phyloP scores from a whole-genome alignment of 2,329 filamentous ascomycete species.

The Claviceps spartinae region DNA sequence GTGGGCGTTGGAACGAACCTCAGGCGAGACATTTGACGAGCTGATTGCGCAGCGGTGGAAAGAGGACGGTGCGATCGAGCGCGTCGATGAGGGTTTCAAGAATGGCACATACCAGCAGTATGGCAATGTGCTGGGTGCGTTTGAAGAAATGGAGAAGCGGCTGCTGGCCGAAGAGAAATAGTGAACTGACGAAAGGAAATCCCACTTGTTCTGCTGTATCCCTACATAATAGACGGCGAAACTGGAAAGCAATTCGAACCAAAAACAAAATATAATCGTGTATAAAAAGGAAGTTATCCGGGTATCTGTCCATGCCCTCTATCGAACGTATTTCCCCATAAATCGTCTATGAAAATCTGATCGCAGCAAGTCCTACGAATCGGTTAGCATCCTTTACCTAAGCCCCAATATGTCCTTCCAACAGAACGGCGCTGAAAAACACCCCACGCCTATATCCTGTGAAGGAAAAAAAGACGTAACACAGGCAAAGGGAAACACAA shows the following conservation, averaged over 20 bases:
- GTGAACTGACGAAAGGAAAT: not conserved
- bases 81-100: constrained; percentile 70
- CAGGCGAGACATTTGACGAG: constrained; percentile 71
- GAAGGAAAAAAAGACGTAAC: not conserved
- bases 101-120: constrained; percentile 64
- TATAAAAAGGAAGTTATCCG: constrained; percentile 10
- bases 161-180: constrained; percentile 36
- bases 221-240: not conserved
- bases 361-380: constrained; percentile 59
- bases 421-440: not conserved
- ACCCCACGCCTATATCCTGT: too few species aligned
- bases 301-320: constrained; percentile 5
- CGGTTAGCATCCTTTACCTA: not conserved
- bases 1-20: constrained; percentile 66
- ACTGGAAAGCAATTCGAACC: not conserved
- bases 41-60: constrained; percentile 74
- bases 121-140: constrained; percentile 60
- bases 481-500: constrained; percentile 1
- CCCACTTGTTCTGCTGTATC: too few species aligned
- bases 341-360: constrained; percentile 98
- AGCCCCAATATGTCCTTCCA: not conserved
- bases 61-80: constrained; percentile 70
- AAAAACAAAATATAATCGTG: not conserved
- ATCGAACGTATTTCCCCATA: constrained; percentile 61
- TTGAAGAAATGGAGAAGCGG: constrained; percentile 59